A percentile compares a stretch with the other conserved stretches of the same genome.
These are phyloP conservation scores for Acephala macrosclerotiorum DNA, from an alignment of 2,329 filamentous ascomycete genomes.

Conservation along the genomic window DNA sequence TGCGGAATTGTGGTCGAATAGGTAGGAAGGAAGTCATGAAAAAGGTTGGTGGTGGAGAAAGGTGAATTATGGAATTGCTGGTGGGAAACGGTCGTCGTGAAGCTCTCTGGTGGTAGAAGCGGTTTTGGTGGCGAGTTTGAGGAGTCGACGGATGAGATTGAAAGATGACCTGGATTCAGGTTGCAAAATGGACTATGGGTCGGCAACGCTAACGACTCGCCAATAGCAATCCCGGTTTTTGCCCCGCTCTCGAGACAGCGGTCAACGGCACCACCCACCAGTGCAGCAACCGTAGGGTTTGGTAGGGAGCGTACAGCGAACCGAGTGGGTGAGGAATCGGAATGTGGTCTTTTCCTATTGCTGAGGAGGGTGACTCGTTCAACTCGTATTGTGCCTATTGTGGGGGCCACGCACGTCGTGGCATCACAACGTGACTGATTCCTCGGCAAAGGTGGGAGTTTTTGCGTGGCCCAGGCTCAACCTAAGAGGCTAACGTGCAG, in stretches of 20 bases:
- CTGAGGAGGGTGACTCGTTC: constrained; percentile 7
- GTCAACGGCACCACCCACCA: neutral
- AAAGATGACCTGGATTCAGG: constrained; percentile 10
- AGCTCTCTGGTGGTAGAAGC: constrained; percentile 7
- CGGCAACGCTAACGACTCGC: neutral
- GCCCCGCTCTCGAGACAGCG: constrained; percentile 7
- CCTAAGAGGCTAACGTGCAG: constrained; percentile 3
- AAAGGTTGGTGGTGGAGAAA: constrained; percentile 26
- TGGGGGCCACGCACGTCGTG: constrained; percentile 21
- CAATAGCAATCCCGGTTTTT: neutral
- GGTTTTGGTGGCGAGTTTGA: constrained; percentile 5
- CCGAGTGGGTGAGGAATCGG: too few relatives aligned
- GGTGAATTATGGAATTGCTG: neutral
- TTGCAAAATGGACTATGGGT: neutral
- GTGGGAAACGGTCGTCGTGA: neutral
- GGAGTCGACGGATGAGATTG: constrained; percentile 1
- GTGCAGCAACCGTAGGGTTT: neutral
- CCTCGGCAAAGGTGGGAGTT: neutral
- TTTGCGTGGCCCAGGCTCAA: neutral
- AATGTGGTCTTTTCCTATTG: constrained; percentile 16
- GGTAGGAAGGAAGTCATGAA: constrained; percentile 41
- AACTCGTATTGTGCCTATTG: constrained; percentile 23
- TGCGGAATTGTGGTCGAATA: constrained; percentile 28
- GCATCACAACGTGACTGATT: constrained; percentile 19
- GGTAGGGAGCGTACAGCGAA: too few relatives aligned